A percentile compares a stretch with the other conserved stretches of the same genome.
Conservation (phyloP, 495 filamentous ascomycete species). For the Glarea lozoyensis region DNA sequence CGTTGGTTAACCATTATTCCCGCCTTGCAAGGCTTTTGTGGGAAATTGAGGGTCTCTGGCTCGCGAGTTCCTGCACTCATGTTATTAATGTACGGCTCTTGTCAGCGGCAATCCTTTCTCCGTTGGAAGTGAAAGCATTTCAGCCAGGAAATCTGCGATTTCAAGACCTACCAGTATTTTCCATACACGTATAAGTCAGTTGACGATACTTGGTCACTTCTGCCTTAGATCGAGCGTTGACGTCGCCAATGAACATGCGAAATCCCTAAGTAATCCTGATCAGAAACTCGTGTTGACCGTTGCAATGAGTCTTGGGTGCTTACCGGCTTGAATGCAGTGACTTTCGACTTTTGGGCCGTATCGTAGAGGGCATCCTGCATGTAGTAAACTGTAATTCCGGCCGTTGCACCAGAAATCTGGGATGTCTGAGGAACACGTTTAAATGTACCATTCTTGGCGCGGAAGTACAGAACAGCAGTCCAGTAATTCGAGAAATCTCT, state of each 20-base stretch:
- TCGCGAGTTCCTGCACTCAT: conserved; percentile 9
- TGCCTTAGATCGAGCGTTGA: neutral
- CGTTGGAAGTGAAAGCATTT: too few relatives aligned
- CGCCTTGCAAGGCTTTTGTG: conserved; percentile 45
- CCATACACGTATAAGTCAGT: conserved; percentile 29
- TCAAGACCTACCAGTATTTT: conserved; percentile 26
- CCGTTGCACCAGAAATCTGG: conserved; percentile 26
- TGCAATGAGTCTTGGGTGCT: too few relatives aligned
- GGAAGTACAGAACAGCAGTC: conserved; percentile 55
- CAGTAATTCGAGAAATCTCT: conserved; percentile 69
- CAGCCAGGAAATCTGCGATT: conserved; percentile 7
- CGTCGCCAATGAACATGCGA: neutral
- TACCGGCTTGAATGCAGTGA: conserved; percentile 31
- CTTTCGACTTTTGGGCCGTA: conserved; percentile 8
- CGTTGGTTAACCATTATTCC: conserved; percentile 66
- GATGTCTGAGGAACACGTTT: conserved; percentile 51
- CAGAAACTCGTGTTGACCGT: too few relatives aligned
- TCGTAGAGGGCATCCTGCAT: conserved; percentile 29
- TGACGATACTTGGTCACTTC: neutral
- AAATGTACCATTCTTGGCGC: conserved; percentile 53
- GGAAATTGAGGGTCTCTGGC: conserved; percentile 40
- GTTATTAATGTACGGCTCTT: conserved; percentile 25
- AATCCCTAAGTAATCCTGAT: too few relatives aligned
- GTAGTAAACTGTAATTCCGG: conserved; percentile 42
- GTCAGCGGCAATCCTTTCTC: too few relatives aligned